Conservation (phyloP, 768 basidiomycete species). For the Mycena vitilis region DNA sequence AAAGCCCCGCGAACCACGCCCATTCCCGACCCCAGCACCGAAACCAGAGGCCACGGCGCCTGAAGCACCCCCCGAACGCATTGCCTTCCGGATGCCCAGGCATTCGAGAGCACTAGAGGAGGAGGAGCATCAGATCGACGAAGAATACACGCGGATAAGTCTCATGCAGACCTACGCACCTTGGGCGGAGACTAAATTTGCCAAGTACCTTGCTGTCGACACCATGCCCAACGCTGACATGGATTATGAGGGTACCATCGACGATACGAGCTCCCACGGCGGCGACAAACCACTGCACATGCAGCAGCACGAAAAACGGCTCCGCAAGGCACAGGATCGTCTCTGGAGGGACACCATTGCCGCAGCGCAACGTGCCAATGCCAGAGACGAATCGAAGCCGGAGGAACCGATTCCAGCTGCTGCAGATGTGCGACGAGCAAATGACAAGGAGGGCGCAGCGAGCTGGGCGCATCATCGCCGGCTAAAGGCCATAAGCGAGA, state of each 20-base stretch:
- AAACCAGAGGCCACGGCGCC: neutral
- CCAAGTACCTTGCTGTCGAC: neutral
- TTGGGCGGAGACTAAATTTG: neutral
- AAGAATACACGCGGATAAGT: too few relatives aligned
- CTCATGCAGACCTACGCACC: neutral
- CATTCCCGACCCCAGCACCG: neutral
- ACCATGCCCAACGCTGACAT: neutral
- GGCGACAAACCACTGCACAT: neutral
- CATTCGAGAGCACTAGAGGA: neutral
- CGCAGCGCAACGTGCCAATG: neutral
- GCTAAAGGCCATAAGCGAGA: neutral
- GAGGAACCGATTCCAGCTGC: neutral
- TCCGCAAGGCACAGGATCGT: neutral
- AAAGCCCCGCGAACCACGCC: neutral
- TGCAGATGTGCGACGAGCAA: conserved; percentile 3
- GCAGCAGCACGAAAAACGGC: neutral
- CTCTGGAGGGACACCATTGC: conserved; percentile 11
- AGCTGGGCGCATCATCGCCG: conserved; percentile 11
- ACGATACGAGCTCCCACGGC: neutral
- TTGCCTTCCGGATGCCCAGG: too few relatives aligned
- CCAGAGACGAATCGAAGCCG: neutral
- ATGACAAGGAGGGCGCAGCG: neutral
- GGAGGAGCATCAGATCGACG: too few relatives aligned
- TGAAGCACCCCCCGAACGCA: neutral
- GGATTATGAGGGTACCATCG: too few relatives aligned